Evolutionary conservation across 495 filamentous ascomycete species (phyloP).

Genomic region (Talaromyces proteolyticus): DNA sequence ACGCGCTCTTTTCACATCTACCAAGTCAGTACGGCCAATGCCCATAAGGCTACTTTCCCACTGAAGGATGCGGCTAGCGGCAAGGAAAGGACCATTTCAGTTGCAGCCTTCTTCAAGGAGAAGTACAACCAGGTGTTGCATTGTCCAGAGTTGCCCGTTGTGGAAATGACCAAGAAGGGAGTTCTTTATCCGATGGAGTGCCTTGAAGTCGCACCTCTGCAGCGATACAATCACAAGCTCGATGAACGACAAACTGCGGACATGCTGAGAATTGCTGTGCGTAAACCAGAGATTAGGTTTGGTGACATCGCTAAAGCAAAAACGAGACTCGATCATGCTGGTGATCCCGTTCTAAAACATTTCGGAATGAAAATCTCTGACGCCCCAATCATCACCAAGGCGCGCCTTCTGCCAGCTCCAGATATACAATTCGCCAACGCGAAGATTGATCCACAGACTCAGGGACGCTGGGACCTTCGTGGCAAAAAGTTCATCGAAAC

Average conservation of each 20-base stretch:
- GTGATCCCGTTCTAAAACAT: constrained; percentile 58
- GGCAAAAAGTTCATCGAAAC: constrained; percentile 64
- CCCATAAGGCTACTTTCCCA: constrained; percentile 19
- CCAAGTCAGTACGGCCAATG: constrained; percentile 27
- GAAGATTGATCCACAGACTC: constrained; percentile 45
- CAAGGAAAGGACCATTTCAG: constrained; percentile 28
- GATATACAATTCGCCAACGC: constrained; percentile 56
- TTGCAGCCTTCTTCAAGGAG: constrained; percentile 62
- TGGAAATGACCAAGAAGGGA: constrained; percentile 60
- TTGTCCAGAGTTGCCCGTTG: constrained; percentile 56
- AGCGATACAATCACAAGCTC: constrained; percentile 77
- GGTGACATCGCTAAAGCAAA: constrained; percentile 59
- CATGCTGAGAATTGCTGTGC: constrained; percentile 86
- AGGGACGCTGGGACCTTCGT: constrained; percentile 82
- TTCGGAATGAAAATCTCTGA: constrained; percentile 65
- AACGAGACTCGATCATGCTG: constrained; percentile 55
- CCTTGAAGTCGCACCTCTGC: constrained; percentile 53
- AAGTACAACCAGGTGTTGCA: constrained; percentile 56
- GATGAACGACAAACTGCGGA: constrained; percentile 55
- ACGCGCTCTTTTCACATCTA: neutral
- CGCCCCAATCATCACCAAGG: constrained; percentile 58
- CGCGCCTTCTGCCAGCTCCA: constrained; percentile 65
- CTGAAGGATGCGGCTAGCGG: constrained; percentile 45
- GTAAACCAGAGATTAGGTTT: constrained; percentile 57
- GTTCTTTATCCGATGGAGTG: constrained; percentile 76